Percentiles rank a stretch among this genome's conserved stretches.
Conservation (phyloP, 352 stramenopile species). For the Pythium coloratum region DNA sequence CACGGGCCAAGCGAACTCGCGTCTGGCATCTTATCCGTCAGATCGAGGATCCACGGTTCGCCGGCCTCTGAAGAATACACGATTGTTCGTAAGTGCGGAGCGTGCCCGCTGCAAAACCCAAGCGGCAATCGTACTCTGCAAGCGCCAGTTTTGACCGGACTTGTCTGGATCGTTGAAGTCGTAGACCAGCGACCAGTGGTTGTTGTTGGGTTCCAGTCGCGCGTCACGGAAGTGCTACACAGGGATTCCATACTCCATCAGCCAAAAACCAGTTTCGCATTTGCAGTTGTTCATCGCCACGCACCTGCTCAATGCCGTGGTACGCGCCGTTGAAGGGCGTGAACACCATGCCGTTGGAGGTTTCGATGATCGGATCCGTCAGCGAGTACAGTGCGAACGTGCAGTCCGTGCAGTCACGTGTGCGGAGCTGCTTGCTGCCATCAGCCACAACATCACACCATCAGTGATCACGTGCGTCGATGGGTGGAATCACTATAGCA, state of each 20-base stretch:
- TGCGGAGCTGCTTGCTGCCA: conserved; percentile 88
- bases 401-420: conserved; percentile 80
- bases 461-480: not conserved
- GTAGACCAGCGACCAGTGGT: conserved; percentile 90
- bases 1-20: conserved; percentile 41
- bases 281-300: not conserved
- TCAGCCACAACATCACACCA: not conserved
- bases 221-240: conserved; percentile 71
- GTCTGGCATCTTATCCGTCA: conserved; percentile 42
- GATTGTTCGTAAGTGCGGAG: too few relatives aligned
- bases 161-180: conserved; percentile 92
- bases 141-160: conserved; percentile 65
- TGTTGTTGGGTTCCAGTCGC: conserved; percentile 78
- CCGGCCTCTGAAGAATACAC: conserved; percentile 46
- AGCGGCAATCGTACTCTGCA: conserved; percentile 42
- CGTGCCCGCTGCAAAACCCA: not conserved
- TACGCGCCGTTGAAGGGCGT: conserved; percentile 90
- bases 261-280: not conserved
- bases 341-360: conserved; percentile 81
- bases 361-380: conserved; percentile 93
- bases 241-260: not conserved
- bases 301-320: conserved; percentile 56
- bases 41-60: conserved; percentile 48
- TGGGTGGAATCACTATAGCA: not conserved
- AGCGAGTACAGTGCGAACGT: conserved; percentile 89